Percentiles rank a stretch among this genome's conserved stretches.
Conservation (phyloP, 345 rosid species). For the Hibiscus mutabilis region DNA sequence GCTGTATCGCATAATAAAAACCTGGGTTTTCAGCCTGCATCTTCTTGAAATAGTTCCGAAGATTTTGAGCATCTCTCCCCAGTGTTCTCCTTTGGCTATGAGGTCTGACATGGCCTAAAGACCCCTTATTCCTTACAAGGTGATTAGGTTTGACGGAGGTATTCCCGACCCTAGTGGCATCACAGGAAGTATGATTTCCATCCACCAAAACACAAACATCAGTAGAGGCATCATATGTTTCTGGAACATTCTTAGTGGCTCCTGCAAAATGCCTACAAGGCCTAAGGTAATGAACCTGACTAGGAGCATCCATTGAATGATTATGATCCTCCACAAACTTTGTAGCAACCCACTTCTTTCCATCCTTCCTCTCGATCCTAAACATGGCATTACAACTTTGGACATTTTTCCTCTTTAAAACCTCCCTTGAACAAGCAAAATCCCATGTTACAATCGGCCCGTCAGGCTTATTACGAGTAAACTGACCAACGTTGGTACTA, state of each 20-base stretch:
- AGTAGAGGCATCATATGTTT: constrained; percentile 24
- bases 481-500: constrained; percentile 45
- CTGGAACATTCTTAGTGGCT: constrained; percentile 30
- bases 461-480: constrained; percentile 47
- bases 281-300: constrained; percentile 44
- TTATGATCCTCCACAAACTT: constrained; percentile 62
- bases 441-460: constrained; percentile 59
- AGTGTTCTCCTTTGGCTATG: constrained; percentile 39
- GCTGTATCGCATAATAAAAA: constrained; percentile 62
- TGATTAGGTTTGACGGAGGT: constrained; percentile 27
- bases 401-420: constrained; percentile 42
- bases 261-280: constrained; percentile 57
- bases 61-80: constrained; percentile 58
- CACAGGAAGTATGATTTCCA: constrained; percentile 30
- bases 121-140: constrained; percentile 22
- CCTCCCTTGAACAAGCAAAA: constrained; percentile 46
- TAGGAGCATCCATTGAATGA: constrained; percentile 36
- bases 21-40: constrained; percentile 66
- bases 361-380: constrained; percentile 49
- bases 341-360: constrained; percentile 41
- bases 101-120: constrained; percentile 29
- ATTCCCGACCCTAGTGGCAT: constrained; percentile 27
- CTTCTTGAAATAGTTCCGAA: constrained; percentile 52
- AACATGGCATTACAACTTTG: constrained; percentile 59
- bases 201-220: constrained; percentile 32